Evolutionary conservation across 768 basidiomycete species (phyloP), one percentile per base, ranked within the genome.

Genomic region (Boletus eberwhitei): DNA sequence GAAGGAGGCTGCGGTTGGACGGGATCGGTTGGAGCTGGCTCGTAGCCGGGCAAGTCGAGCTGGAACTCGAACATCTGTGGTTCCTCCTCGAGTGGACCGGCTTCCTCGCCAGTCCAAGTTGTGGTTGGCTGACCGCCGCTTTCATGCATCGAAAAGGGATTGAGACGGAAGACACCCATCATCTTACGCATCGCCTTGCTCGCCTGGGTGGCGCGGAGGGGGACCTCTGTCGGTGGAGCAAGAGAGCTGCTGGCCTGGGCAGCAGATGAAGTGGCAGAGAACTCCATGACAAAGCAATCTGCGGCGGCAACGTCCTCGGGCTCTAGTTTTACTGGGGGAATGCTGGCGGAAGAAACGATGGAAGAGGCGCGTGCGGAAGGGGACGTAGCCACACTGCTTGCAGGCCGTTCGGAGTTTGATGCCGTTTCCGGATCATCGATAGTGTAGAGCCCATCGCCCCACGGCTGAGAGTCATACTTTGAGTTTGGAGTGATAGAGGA

Each of bases 91-190:
- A 88, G 73, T 0, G 87, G 82, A 1, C 79, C 79, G 5, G 84
- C 79, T 50, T 82, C 79, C 50, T 79, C 77, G 51, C 76, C 74
- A 11, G 70, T 73, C 77, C 78, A 80, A 8, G 76, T 71, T 7
- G 74, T 69, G 3, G 70, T 55, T 5, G 75, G 74, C 44, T 76
- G 75, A 37, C 76, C 73, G 4, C 68, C 64, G 31, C 75, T 77
- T 54, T 75, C 81, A 59, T 87, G 83, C 73, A 84, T 81, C 22
- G 87, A 79, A 60, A 90, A 90, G 0, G 87, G 87, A 68, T 90
- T 86, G 60, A 90, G 77, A 8, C 88, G 79, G 67, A 90, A 88
- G 21, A 84, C 82, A 40, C 81, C 81, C 88, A 91, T 91, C 83
- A 89, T 83, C 45, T 74, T 73, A 50, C 84, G 80, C 88, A 89